Conservation (phyloP, 495 filamentous ascomycete genomes). For the Saxophila tyrrhenica region DNA sequence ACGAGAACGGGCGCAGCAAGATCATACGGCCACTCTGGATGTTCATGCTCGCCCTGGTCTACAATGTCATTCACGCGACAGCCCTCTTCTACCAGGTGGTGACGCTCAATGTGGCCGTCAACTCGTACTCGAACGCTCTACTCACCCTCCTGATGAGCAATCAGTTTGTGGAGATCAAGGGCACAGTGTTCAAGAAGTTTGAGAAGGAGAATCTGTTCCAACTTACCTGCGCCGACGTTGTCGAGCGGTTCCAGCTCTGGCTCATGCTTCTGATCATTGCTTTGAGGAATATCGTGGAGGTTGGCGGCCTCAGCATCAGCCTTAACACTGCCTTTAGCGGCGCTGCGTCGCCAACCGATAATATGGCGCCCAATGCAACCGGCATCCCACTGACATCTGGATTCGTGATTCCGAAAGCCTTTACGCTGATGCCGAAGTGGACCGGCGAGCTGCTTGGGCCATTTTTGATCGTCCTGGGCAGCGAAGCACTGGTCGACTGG, state of each 20-base stretch:
- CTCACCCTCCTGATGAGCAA: slow-evolving; percentile 85
- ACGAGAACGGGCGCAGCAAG: slow-evolving; percentile 81
- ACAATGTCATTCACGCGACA: slow-evolving; percentile 77
- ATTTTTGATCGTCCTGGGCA: slow-evolving; percentile 84
- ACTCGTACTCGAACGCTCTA: slow-evolving; percentile 94
- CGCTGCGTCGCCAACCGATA: slow-evolving; percentile 13
- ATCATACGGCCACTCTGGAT: slow-evolving; percentile 83
- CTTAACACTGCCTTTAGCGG: slow-evolving; percentile 7
- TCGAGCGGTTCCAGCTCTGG: slow-evolving; percentile 96
- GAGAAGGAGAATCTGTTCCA: slow-evolving; percentile 98
- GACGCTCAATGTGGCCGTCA: slow-evolving; percentile 93
- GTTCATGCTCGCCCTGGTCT: slow-evolving; percentile 75
- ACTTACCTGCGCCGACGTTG: slow-evolving; percentile 88
- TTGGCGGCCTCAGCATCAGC: slow-evolving; percentile 50
- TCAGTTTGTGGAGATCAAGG: slow-evolving; percentile 97
- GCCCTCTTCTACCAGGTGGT: slow-evolving; percentile 94
- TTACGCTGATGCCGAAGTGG: slow-evolving; percentile 80
- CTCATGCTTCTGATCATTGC: slow-evolving; percentile 93
- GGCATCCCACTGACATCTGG: slow-evolving; percentile 37
- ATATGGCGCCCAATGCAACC: slow-evolving; percentile 36
- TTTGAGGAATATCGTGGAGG: slow-evolving; percentile 87
- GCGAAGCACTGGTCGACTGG: slow-evolving; percentile 96
- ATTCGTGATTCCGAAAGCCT: slow-evolving; percentile 70
- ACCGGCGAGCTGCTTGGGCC: slow-evolving; percentile 81
- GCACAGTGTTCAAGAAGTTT: slow-evolving; percentile 92